Base-by-base conservation (phyloP, 2,329 filamentous ascomycete species). In the Aspergillus viridinutans region DNA sequence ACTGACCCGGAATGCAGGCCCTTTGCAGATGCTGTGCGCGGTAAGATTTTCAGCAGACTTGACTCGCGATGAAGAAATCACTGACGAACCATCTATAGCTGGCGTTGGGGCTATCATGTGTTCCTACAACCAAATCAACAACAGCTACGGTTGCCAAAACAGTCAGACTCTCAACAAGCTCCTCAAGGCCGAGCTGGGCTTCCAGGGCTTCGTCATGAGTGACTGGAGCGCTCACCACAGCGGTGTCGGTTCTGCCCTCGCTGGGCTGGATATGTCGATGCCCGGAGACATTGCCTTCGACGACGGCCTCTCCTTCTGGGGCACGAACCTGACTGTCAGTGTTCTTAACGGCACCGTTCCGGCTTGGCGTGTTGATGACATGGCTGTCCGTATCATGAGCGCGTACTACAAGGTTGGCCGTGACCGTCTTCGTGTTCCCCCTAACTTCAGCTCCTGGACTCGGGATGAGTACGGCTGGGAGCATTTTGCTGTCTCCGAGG, bases 391-490 rank as follows among this genome's bases (percentile, higher is more conserved):
- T 65, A 96, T 87, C 68, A 83, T 87, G 75, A 80, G 85, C 52
- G 83, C 83, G 3, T 87, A 83, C 71, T 88, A 85, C 72, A 83
- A 83, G 64, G 84, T 87, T 50, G 84, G 82, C 57, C 82, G 83
- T 53, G 82, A 84, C 55, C 71, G 71, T 45, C 66, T 72, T 61
- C 71, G 76, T 42, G 75, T 80, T 25, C 80, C 81, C 45, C 85
- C 90, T 73, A 97, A 92, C 80, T 96, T 97, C 76, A 88, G 88
- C 66, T 91, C 91, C 4, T 97, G 93, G 93, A 90, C 88, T 0
- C 76, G 80, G 1, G 86, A 93, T 65, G 92, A 89, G 0, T 89
- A 83, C 63, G 90, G 88, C 47, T 88, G 84, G 57, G 68, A 85
- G 50, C 87, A 96, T 69, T 80, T 74, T 52, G 83, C 81, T 9